Base-by-base conservation (phyloP, 2,329 filamentous ascomycete species). In the Rutstroemia sp. region DNA sequence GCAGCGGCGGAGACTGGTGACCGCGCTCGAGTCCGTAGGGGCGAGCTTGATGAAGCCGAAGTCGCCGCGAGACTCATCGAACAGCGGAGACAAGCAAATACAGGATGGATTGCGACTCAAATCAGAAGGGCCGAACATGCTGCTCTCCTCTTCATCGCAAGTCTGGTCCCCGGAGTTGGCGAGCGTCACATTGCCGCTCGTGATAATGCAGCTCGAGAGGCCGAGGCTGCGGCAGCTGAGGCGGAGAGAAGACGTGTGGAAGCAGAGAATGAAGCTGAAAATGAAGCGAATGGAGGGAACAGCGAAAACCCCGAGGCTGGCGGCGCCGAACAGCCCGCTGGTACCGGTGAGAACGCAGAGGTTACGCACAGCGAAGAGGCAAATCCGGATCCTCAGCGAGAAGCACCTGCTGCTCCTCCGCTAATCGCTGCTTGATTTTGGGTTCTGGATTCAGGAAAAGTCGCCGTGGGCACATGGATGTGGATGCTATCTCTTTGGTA, bases 101-200 rank as follows among this genome's bases (percentile, higher is more conserved):
- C 71, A 8, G 74, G 73, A 48, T 78, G 79, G 76, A 62, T 82
- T 5, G 65, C 76, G 58, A 69, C 76, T 51, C 77, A 79, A 56
- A 68, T 79, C 5, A 74, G 82, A 56, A 73, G 80, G 10, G 64
- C 81, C 6, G 82, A 87, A 69, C 77, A 83, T 60, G 79, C 82
- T 17, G 75, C 79, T 0, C 75, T 86, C 16, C 72, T 87, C 23
- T 86, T 87, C 64, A 71, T 87, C 21, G 83, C 83, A 19, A 87
- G 83, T 65, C 77, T 87, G 58, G 81, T 83, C 1, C 83, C 83
- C 1, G 83, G 83, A 9, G 77, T 87, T 23, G 82, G 82, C 0
- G 83, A 87, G 69, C 73, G 82, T 49, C 83, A 87, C 59, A 85
- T 87, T 54, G 66, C 67, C 30, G 67, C 67, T 21, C 60, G 68